Conservation (phyloP, 2,329 filamentous ascomycete genomes). For the Paecilomyces variotii region DNA sequence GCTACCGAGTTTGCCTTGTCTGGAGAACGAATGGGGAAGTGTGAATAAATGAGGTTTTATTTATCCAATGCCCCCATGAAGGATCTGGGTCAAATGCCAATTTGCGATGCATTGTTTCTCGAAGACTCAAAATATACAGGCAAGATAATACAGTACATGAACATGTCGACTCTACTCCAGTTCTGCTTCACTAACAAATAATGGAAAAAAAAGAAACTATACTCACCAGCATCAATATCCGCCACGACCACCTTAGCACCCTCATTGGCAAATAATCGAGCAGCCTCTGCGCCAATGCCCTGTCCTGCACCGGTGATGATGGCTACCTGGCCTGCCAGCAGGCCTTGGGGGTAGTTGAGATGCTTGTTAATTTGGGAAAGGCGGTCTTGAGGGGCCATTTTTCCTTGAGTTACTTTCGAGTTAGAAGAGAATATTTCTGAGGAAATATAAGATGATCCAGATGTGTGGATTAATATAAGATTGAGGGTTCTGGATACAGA, state of each 20-base stretch:
- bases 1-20: conserved; percentile 63
- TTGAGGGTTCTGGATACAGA: too few species aligned
- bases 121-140: background rate
- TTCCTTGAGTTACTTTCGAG: conserved; percentile 4
- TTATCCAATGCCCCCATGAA: background rate
- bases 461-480: too few species aligned
- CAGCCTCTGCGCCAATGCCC: conserved; percentile 80
- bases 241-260: conserved; percentile 77
- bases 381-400: conserved; percentile 45
- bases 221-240: conserved; percentile 67
- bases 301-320: conserved; percentile 84
- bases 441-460: background rate
- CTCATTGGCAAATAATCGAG: conserved; percentile 76
- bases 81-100: background rate
- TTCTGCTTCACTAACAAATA: too few species aligned
- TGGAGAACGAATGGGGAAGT: conserved; percentile 25
- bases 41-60: conserved; percentile 5
- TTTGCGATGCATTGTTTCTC: background rate
- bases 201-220: conserved; percentile 1
- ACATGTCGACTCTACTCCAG: background rate
- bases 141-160: background rate
- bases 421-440: background rate
- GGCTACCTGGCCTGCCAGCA: conserved; percentile 71
- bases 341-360: conserved; percentile 72
- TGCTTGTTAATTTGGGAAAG: conserved; percentile 66